Base-by-base conservation (phyloP, 768 basidiomycete species). In the Phaffia australis region DNA sequence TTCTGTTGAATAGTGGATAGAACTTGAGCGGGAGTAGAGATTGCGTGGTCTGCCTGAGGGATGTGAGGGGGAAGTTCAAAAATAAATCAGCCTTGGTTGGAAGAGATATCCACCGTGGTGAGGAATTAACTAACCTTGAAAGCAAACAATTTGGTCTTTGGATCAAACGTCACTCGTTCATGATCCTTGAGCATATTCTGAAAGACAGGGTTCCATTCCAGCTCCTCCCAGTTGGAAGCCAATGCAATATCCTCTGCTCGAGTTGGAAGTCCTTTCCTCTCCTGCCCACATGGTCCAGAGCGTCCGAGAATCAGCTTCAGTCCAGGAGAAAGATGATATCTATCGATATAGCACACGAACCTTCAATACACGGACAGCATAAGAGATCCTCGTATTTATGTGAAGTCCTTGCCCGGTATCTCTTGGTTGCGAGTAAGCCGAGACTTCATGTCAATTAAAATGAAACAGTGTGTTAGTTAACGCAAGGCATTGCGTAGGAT, bases 171-270 rank as follows among this genome's bases (percentile, higher is more conserved):
- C 52, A 95, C 84, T 57, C 84, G 82, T 62, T 91, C 89, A 71
- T 94, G 92, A 0, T 82, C 78, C 74, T 80, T 84, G 79, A 95
- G 90, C 72, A 86, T 86, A 74, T 91, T 86, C 4, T 88, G 80
- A 15, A 93, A 81, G 3, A 84, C 77, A 11, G 71, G 64, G 73
- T 93, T 87, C 9, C 83, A 83, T 69, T 88, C 84, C 2, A 94
- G 77, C 11, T 89, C 87, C 1, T 73, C 71, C 55, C 87, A 86
- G 71, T 82, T 83, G 0, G 87, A 88, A 23, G 86, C 80, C 52
- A 92, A 85, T 1, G 90, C 88, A 56, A 94, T 80, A 74, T 94
- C 91, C 75, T 92, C 86, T 56, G 93, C 77, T 3, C 90, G 85
- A 81, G 89, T 89, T 15, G 90, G 91, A 68, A 83, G 85, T 32